phyloP scores from a whole-genome alignment of 176 grass and related monocot species.

The Saccharum spontaneum region DNA sequence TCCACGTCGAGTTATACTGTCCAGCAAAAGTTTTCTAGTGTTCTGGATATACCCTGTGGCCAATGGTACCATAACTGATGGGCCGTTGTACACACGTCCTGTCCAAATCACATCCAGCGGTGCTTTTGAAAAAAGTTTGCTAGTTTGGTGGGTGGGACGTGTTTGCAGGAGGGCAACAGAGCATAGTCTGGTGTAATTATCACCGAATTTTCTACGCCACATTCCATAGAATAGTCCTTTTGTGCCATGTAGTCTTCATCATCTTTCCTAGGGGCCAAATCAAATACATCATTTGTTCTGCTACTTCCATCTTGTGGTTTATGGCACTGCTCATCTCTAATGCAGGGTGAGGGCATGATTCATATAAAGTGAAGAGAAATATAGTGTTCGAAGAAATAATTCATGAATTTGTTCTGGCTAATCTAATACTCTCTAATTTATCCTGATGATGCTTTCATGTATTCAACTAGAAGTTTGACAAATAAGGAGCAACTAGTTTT shows the following conservation, averaged over 20 bases:
- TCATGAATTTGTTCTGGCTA: background rate
- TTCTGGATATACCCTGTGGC: too few species aligned
- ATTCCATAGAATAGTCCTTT: background rate
- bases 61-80: too few species aligned
- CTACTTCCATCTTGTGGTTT: background rate
- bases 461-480: slow-evolving; percentile 63
- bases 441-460: background rate
- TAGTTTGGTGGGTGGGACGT: too few species aligned
- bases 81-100: too few species aligned
- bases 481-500: slow-evolving; percentile 79
- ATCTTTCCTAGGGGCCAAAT: background rate
- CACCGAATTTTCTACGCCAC: too few species aligned
- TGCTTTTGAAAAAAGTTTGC: too few species aligned
- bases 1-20: too few species aligned
- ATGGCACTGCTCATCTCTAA: background rate
- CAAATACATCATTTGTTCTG: background rate
- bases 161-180: too few species aligned
- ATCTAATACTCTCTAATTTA: background rate
- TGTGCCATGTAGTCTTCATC: background rate
- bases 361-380: background rate
- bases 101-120: too few species aligned
- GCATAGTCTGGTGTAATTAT: too few species aligned
- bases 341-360: background rate
- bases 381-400: background rate
- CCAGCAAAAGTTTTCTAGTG: too few species aligned